phyloP scores from a whole-genome alignment of 1,284 basidiomycete species.

The Anthracocystis walkeri region DNA sequence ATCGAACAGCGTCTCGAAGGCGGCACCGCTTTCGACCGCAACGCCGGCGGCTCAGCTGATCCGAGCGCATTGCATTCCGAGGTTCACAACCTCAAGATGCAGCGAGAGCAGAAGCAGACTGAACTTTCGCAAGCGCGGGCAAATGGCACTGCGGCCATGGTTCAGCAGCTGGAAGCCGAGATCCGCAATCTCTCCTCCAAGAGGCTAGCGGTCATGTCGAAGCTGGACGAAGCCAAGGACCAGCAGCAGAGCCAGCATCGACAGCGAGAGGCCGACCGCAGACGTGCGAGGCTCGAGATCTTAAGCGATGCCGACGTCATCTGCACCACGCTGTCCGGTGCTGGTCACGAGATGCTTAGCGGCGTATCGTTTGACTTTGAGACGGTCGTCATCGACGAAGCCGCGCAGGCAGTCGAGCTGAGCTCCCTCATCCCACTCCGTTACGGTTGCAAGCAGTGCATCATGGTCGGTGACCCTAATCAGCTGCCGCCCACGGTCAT shows the following conservation, averaged over 20 bases:
- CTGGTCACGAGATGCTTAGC: constrained; percentile 86
- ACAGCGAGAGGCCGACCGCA: constrained; percentile 58
- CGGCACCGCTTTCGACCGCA: constrained; percentile 27
- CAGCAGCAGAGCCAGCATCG: constrained; percentile 54
- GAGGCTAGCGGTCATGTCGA: constrained; percentile 50
- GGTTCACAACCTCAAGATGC: constrained; percentile 51
- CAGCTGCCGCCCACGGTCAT: constrained; percentile 97
- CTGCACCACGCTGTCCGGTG: constrained; percentile 88
- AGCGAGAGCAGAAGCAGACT: constrained; percentile 53
- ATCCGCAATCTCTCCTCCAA: constrained; percentile 49
- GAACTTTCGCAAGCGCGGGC: constrained; percentile 52
- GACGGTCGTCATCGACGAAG: constrained; percentile 97
- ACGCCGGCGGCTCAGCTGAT: constrained; percentile 20
- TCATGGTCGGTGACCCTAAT: constrained; percentile 97
- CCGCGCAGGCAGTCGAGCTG: constrained; percentile 95
- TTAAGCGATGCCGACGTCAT: constrained; percentile 82
- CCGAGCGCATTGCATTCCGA: constrained; percentile 45
- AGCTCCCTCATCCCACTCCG: constrained; percentile 96
- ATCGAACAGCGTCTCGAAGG: constrained; percentile 51
- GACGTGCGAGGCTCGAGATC: constrained; percentile 55
- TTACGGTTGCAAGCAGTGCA: constrained; percentile 84
- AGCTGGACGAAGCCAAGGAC: constrained; percentile 63
- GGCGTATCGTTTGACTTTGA: constrained; percentile 83
- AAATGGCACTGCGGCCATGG: constrained; percentile 18
- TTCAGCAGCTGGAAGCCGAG: constrained; percentile 53